These are phyloP conservation scores for Tilletia horrida DNA, from an alignment of 1,284 basidiomycete genomes.

Conservation along the genomic window DNA sequence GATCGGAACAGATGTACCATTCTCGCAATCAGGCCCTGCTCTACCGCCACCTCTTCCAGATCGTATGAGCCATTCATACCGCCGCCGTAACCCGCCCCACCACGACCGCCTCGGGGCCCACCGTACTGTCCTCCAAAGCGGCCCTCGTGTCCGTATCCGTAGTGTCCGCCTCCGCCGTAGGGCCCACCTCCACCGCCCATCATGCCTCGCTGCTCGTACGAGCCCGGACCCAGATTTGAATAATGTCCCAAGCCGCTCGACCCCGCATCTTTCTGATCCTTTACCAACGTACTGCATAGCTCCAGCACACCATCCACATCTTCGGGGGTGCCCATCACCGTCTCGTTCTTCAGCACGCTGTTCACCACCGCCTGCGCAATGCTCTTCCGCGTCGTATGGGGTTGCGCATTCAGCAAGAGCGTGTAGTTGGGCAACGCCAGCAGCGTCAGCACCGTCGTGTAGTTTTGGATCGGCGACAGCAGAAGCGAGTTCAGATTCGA, in stretches of 20 bases:
- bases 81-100: slow-evolving; percentile 30
- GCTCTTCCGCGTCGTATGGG: slow-evolving; percentile 44
- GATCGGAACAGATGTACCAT: slow-evolving; percentile 52
- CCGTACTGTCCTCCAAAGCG: slow-evolving; percentile 22
- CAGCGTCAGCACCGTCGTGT: slow-evolving; percentile 47
- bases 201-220: slow-evolving; percentile 19
- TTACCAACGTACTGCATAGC: slow-evolving; percentile 46
- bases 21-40: slow-evolving; percentile 52
- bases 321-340: slow-evolving; percentile 49
- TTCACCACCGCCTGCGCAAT: slow-evolving; percentile 51
- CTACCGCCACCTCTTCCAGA: slow-evolving; percentile 50
- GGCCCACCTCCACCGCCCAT: slow-evolving; percentile 14
- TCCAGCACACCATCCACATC: slow-evolving; percentile 52
- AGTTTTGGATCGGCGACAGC: slow-evolving; percentile 50
- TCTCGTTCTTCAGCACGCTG: slow-evolving; percentile 49
- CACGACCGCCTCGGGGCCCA: slow-evolving; percentile 29
- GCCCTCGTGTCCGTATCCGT: slow-evolving; percentile 11
- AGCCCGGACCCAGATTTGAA: slow-evolving; percentile 24
- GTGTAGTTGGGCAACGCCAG: slow-evolving; percentile 49
- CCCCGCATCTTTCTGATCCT: slow-evolving; percentile 43
- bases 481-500: slow-evolving; percentile 47
- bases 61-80: slow-evolving; percentile 34
- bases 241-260: slow-evolving; percentile 29
- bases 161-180: slow-evolving; percentile 11
- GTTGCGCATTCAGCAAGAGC: slow-evolving; percentile 43